phyloP scores from a whole-genome alignment of 1,284 basidiomycete species.

The Ceratobasidium sp. region DNA sequence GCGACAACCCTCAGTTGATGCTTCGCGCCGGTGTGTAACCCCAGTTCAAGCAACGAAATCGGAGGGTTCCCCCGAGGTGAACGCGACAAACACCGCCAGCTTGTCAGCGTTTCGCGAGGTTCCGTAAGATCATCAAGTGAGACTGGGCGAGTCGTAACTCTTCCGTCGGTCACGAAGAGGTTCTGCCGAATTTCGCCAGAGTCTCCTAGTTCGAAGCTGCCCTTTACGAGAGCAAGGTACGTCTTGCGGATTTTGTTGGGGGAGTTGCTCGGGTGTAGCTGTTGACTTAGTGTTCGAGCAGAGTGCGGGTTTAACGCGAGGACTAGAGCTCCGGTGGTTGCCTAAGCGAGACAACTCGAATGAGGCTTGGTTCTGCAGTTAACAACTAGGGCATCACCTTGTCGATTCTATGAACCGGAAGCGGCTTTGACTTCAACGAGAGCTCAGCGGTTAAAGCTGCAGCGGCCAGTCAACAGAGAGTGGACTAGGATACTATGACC shows the following conservation, averaged over 20 bases:
- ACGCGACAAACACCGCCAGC: slow-evolving; percentile 65
- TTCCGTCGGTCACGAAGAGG: slow-evolving; percentile 24
- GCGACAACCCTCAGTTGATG: slow-evolving; percentile 74
- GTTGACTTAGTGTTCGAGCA: slow-evolving; percentile 60
- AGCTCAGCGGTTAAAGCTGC: slow-evolving; percentile 54
- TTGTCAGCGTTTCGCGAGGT: slow-evolving; percentile 53
- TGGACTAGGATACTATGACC: too few relatives aligned
- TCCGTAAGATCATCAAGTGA: background rate
- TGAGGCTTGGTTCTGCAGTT: background rate
- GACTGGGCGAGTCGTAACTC: slow-evolving; percentile 51
- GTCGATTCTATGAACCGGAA: slow-evolving; percentile 70
- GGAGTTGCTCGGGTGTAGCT: slow-evolving; percentile 56
- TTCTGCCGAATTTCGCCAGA: slow-evolving; percentile 10
- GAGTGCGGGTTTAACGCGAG: slow-evolving; percentile 57
- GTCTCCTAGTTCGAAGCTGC: slow-evolving; percentile 39
- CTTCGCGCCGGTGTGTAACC: slow-evolving; percentile 67
- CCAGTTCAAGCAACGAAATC: slow-evolving; percentile 63
- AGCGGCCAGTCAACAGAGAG: background rate
- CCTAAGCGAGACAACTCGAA: slow-evolving; percentile 49
- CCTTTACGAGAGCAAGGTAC: slow-evolving; percentile 71
- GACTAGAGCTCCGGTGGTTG: slow-evolving; percentile 67
- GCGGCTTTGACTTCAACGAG: slow-evolving; percentile 51
- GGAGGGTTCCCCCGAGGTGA: slow-evolving; percentile 64
- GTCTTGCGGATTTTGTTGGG: slow-evolving; percentile 57
- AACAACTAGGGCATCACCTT: slow-evolving; percentile 53